Evolutionary conservation across 2,329 filamentous ascomycete genomes (phyloP), one percentile per base, ranked within the genome.

Genomic region (Trichoderma lentiforme): DNA sequence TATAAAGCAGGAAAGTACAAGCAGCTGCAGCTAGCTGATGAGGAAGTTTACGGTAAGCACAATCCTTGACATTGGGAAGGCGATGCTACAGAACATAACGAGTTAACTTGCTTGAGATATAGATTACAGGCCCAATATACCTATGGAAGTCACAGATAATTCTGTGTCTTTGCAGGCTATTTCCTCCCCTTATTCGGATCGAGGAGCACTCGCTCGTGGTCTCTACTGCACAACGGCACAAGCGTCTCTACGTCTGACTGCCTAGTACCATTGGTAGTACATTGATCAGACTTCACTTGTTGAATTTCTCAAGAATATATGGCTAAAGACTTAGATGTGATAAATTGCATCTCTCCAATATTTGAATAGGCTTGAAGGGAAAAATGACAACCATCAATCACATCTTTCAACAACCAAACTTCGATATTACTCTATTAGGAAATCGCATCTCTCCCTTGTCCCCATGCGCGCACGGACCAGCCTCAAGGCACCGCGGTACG

Each of bases 351-450:
- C n/a, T 3, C 11, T 14, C 21, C 47, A 24, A 24, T 53, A 53
- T 14, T 7, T 53, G 11, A 7, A 3, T 24, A 53, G 24, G 5
- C n/a, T 14, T 30, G 2, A 8, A 56, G 14, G 0, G 24, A 3
- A 18, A 30, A 28, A 30, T 8, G 15, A 43, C 7, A n/a, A 15
- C 39, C 15, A n/a, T 43, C 24, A 18, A 21, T 12, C 21, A 21
- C 12, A 14, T 24, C n/a, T 24, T 24, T 53, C 58, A 14, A 60
- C 15, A 15, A 26, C 18, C 1, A 56, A 53, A 1, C 61, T 28
- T 24, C 14, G 15, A 26, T n/a, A 68, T 60, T 60, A 34, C 65
- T 30, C 26, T 1, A 68, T 68, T 68, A 60, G 65, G 65, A 60
- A 68, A 68, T 60, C 26, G 30, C 34, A 2, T 14, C 34, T 47